A percentile compares a stretch with the other conserved stretches of the same genome.
Evolutionary conservation across 306 rosid species (phyloP).

Genomic region (Prinsepia uniflora): DNA sequence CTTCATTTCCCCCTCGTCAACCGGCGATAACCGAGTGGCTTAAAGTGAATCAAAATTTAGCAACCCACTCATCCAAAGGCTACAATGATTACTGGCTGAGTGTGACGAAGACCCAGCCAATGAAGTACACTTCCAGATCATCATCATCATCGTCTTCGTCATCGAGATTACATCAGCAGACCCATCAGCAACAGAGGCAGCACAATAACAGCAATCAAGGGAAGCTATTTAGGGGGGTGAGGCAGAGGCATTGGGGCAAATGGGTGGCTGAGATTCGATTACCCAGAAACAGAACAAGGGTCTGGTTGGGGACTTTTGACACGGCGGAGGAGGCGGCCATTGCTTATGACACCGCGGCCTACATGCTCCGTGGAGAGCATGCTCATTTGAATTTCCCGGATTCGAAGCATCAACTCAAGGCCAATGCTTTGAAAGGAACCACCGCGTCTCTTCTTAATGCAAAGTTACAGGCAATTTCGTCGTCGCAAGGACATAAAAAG

Average conservation of each 20-base stretch:
- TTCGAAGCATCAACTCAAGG: slow-evolving; percentile 54
- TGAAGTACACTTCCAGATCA: slow-evolving; percentile 50
- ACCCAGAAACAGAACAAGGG: slow-evolving; percentile 82
- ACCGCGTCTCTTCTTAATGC: slow-evolving; percentile 78
- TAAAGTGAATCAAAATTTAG: slow-evolving; percentile 32
- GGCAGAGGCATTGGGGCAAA: slow-evolving; percentile 98
- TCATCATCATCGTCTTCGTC: slow-evolving; percentile 7
- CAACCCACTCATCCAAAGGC: slow-evolving; percentile 30
- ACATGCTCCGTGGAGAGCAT: slow-evolving; percentile 70
- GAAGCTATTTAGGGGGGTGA: slow-evolving; percentile 78
- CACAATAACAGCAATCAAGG: slow-evolving; percentile 14
- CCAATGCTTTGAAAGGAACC: slow-evolving; percentile 62
- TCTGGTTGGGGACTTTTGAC: slow-evolving; percentile 89
- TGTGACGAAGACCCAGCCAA: slow-evolving; percentile 58
- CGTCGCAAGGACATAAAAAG: slow-evolving; percentile 28
- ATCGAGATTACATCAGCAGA: neutral
- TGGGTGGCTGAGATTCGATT: slow-evolving; percentile 97
- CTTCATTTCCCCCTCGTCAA: slow-evolving; percentile 30
- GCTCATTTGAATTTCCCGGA: slow-evolving; percentile 87
- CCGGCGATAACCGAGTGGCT: slow-evolving; percentile 29
- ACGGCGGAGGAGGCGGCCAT: slow-evolving; percentile 89
- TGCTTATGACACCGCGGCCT: slow-evolving; percentile 95
- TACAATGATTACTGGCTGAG: slow-evolving; percentile 60
- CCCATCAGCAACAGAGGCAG: slow-evolving; percentile 15
- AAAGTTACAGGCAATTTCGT: slow-evolving; percentile 61